Evolutionary conservation across 176 grass and related monocot genomes (phyloP), one percentile per base, ranked within the genome.

Genomic region (Thinopyrum elongatum): DNA sequence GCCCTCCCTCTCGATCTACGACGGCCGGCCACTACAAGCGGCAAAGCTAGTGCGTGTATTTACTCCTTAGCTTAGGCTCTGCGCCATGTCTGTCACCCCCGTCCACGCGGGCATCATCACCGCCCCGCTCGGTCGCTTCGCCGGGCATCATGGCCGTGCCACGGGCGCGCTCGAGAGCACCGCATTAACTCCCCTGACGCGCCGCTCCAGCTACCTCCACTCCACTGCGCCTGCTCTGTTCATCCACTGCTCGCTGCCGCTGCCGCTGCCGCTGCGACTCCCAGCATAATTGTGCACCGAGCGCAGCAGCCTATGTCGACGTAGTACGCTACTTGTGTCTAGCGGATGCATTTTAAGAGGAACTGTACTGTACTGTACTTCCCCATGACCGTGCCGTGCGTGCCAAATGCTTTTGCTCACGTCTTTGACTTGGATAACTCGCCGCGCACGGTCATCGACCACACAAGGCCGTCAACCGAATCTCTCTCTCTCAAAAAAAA

Each of bases 31-130:
- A 51, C 47, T 51, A 51, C 4, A 2, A 53, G 49, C 49, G 49
- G 49, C 47, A 51, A 51, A 17, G 47, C 47, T 4, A 5, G 47
- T 5, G 47, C 19, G 39, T 6, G 39, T 39, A 4, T 8, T 39
- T 39, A 9, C 36, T 39, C 36, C 35, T 38, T 38, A 9, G 36
- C 36, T 39, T 39, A 9, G 36, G 6, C 36, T 39, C 36, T 39
- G 36, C 36, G 9, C 39, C 10, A 0, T 49, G 46, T 16, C 14
- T 55, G 51, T 8, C 17, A 55, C 51, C 7, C 51, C 51, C 49
- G 49, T 58, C 77, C 85, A 85, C 75, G 85, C 85, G 70, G 29
- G 76, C 76, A 88, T 84, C 70, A 84, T 91, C 86, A 78, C 81
- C 60, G 25, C 38, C 10, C 27, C 57, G 25, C 26, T 63, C 47